Evolutionary conservation across 2,329 filamentous ascomycete genomes (phyloP).

Genomic region (Ceratocystis smalleyi): DNA sequence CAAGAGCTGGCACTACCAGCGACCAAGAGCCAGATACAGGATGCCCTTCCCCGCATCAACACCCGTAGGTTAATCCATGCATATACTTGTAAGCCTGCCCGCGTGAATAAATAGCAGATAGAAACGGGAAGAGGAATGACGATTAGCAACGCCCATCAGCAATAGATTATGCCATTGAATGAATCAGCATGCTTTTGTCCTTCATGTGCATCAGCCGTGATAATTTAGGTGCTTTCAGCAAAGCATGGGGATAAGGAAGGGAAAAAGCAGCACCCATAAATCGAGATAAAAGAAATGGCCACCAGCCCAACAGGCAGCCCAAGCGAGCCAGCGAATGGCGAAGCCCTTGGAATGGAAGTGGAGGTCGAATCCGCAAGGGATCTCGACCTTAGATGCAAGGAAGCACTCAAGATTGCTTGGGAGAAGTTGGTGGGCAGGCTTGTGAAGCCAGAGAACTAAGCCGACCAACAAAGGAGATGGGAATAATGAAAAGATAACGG

Average conservation of each 20-base stretch:
- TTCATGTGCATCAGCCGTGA: not conserved
- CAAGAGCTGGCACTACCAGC: not conserved
- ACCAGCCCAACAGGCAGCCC: not conserved
- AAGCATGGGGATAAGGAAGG: not conserved
- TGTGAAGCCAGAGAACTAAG: not conserved
- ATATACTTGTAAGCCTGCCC: not conserved
- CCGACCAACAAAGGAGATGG: not conserved
- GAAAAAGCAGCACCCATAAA: not conserved
- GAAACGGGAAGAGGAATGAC: not conserved
- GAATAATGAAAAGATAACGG: not conserved
- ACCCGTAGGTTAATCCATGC: not conserved
- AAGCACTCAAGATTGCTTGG: not conserved
- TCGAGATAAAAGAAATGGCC: not conserved
- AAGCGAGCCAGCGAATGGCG: not conserved
- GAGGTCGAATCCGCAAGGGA: slow-evolving; percentile 2
- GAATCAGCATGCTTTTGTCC: slow-evolving; percentile 1
- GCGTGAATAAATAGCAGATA: not conserved
- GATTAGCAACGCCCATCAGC: not conserved
- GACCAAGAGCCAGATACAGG: not conserved
- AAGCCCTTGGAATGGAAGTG: slow-evolving; percentile 1
- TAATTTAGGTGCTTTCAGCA: not conserved
- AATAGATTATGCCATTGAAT: not conserved
- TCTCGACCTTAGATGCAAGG: not conserved
- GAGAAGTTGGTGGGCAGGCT: not conserved
- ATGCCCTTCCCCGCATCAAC: not conserved